A percentile compares a stretch with the other conserved stretches of the same genome.
These are phyloP conservation scores for Berberis thunbergii DNA, from an alignment of 164 flowering plant genomes.

Conservation along the genomic window DNA sequence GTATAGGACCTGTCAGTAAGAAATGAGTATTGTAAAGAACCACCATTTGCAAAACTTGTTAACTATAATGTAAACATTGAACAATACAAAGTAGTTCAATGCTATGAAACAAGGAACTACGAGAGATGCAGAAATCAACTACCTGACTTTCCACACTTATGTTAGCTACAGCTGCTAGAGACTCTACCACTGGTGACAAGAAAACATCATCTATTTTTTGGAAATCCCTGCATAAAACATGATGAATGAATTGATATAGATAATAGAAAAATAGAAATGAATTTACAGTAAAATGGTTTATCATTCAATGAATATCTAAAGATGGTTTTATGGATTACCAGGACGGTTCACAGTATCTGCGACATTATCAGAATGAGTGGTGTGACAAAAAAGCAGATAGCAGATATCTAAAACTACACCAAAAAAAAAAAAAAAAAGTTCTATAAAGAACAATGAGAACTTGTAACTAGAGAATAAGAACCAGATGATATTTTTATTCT, in stretches of 20 bases:
- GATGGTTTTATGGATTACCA: neutral
- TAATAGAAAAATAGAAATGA: neutral
- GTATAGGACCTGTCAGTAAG: slow-evolving; percentile 58
- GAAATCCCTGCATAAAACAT: slow-evolving; percentile 57
- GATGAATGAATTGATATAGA: neutral
- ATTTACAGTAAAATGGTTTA: neutral
- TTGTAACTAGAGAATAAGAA: too few species aligned
- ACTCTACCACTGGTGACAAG: slow-evolving; percentile 58
- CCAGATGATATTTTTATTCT: too few species aligned
- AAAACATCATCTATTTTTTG: slow-evolving; percentile 45
- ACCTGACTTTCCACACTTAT: slow-evolving; percentile 93
- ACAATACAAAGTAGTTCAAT: too few species aligned
- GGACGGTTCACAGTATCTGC: too few species aligned
- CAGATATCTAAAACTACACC: too few species aligned
- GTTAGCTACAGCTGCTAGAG: slow-evolving; percentile 62
- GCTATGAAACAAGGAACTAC: neutral
- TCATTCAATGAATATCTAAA: neutral
- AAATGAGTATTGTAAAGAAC: slow-evolving; percentile 1
- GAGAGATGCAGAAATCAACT: neutral
- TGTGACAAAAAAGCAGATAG: too few species aligned
- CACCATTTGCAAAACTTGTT: too few species aligned
- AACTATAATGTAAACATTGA: too few species aligned
- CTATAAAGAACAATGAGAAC: too few species aligned
- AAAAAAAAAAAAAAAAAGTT: too few species aligned
- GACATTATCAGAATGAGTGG: too few species aligned